Base-by-base conservation (phyloP, 2,329 filamentous ascomycete genomes). In the Lasiodiplodia theobromae region DNA sequence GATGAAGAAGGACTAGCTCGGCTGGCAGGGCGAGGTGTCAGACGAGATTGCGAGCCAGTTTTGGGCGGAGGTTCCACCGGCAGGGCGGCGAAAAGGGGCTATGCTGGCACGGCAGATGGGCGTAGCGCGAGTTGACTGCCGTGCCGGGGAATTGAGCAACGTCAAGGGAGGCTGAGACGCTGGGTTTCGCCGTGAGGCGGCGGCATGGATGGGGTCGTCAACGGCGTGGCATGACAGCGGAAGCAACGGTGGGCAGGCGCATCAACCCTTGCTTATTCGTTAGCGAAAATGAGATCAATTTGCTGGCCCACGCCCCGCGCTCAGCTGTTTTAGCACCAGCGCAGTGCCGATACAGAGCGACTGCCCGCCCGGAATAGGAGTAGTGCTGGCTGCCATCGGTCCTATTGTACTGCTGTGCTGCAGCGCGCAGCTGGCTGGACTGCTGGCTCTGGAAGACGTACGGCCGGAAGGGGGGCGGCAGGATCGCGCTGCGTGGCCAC, bases 1-100 rank as follows among this genome's bases (percentile, higher is more conserved):
- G 74, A 90, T 94, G 72, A 86, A 88, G 82, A 40, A 66, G 63
- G 90, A 90, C 82, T 84, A 79, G 56, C 44, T 64, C 47, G 23
- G 58, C 10, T 12, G 58, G 40, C 53, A 49, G 25, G 58, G 14
- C 58, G 47, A 38, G 21, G 47, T 28, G 31, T 12, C 60, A 64
- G 47, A 64, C 40, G 60, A 64, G 60, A 64, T 64, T 64, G 60
- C 60, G 31, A 64, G 60, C 60, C 51, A 28, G 60, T 38, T 64
- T 52, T 52, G 23, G 44, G 44, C 60, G 60, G 44, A 52, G 44
- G 28, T 63, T 38, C 44, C 44, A 37, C 28, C 60, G 60, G 60
- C 38, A 25, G 44, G 47, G 37, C 47, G 47, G 57, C 11, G 60
- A 38, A 64, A 64, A 52, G 47, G 60, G 60, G 60, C 40, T 21